Evolutionary conservation across 352 stramenopile species (phyloP).

Genomic region (Lagenidium giganteum): DNA sequence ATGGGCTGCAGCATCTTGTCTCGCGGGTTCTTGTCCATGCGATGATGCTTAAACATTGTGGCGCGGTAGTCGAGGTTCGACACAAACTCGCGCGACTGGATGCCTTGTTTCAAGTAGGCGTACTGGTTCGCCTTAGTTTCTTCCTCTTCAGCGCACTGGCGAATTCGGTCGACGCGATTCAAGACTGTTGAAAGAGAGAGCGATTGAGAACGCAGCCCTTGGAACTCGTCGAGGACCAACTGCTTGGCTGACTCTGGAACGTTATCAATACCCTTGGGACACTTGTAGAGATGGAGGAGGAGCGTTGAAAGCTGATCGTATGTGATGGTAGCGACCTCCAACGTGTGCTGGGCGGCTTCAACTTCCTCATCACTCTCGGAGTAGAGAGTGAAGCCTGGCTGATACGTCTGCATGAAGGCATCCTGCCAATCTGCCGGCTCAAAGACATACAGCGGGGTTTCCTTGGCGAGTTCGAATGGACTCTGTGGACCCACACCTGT

Average conservation of each 20-base stretch:
- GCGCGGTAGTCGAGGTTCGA: slow-evolving; percentile 49
- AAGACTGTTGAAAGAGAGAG: slow-evolving; percentile 25
- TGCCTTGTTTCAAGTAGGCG: slow-evolving; percentile 26
- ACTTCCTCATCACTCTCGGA: slow-evolving; percentile 58
- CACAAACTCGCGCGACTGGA: slow-evolving; percentile 40
- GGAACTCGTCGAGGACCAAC: slow-evolving; percentile 24
- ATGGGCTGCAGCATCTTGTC: slow-evolving; percentile 40
- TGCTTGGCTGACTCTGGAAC: slow-evolving; percentile 20
- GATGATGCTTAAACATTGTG: slow-evolving; percentile 45
- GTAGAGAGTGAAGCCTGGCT: slow-evolving; percentile 41
- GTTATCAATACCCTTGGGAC: slow-evolving; percentile 46
- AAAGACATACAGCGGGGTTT: slow-evolving; percentile 54
- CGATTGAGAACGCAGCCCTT: background rate
- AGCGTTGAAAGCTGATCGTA: slow-evolving; percentile 31
- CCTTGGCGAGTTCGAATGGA: slow-evolving; percentile 45
- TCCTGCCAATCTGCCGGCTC: slow-evolving; percentile 44
- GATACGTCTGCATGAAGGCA: slow-evolving; percentile 51
- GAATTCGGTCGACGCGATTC: slow-evolving; percentile 25
- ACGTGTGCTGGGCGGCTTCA: slow-evolving; percentile 17
- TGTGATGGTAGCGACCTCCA: slow-evolving; percentile 27
- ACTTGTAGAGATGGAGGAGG: slow-evolving; percentile 56
- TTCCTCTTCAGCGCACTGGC: slow-evolving; percentile 22
- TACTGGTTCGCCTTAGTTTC: slow-evolving; percentile 21
- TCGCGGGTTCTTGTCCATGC: slow-evolving; percentile 40
- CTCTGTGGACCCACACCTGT: slow-evolving; percentile 51